Base-by-base conservation (phyloP, 345 rosid species). In the Hibiscus trionum region DNA sequence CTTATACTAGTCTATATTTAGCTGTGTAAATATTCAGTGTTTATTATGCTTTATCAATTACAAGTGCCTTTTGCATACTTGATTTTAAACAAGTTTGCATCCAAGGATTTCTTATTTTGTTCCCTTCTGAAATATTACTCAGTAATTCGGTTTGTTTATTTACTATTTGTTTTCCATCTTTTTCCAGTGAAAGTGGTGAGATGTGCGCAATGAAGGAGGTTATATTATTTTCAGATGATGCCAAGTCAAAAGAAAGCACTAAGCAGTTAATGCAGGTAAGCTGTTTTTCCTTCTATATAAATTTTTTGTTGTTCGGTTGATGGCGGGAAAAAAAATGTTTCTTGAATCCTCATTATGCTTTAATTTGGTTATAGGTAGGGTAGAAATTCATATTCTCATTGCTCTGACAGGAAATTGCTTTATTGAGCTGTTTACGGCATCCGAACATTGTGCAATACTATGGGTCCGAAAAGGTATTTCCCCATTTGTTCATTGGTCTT, bases 151-250 rank as follows among this genome's bases (percentile, higher is more conserved):
- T 35, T 71, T 39, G 12, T 56, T 21, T 37, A 35, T 70, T 63
- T 78, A 70, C 52, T 81, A 7, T 70, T 50, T 26, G 1, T 27
- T 56, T 57, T 61, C 35, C 4, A 29, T 69, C 9, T 72, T 50
- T 26, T 47, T 70, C 1, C 76, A 86, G 90, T 75, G 90, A 75
- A 76, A 84, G 84, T 44, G 90, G 90, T 27, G 90, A 84, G 72
- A 86, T 86, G 90, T 86, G 90, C 67, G 90, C 90, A 33, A 86
- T 86, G 88, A 86, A 86, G 80, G 90, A 86, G 72, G 90, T 86
- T 68, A 84, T 83, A 0, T 74, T 86, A 52, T 80, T 84, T 70
- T 79, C 85, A 2, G 90, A 86, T 82, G 90, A 86, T 78, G 90
- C 90, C 50, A 86, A 86, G 78, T 86, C 88, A n/a, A 82, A 79